Percentiles rank a stretch among this genome's conserved stretches.
Evolutionary conservation across 2,329 filamentous ascomycete genomes (phyloP).

Genomic region (Taxawa tesnikishii): DNA sequence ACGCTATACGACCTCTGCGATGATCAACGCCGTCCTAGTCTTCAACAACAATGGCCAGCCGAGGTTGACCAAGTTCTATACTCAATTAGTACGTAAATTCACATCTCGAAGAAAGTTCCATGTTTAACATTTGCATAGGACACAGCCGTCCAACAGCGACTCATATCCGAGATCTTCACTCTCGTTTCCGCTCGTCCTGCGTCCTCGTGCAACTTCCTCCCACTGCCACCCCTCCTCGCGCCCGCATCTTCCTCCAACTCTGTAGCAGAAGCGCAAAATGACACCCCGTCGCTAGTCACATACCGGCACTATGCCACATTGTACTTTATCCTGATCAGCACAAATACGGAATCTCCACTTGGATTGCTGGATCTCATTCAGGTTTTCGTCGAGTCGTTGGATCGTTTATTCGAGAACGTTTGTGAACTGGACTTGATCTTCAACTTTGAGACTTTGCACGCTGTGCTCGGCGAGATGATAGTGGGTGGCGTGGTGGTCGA

Average conservation of each 20-base stretch:
- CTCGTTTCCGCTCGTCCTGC: slow-evolving; percentile 83
- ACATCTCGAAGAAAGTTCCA: slow-evolving; percentile 1
- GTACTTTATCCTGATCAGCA: slow-evolving; percentile 97
- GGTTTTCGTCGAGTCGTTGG: slow-evolving; percentile 92
- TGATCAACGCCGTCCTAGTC: slow-evolving; percentile 98
- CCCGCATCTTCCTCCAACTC: slow-evolving; percentile 8
- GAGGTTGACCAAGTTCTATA: slow-evolving; percentile 92
- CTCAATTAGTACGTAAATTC: slow-evolving; percentile 57
- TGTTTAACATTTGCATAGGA: slow-evolving; percentile 45
- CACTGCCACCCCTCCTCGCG: slow-evolving; percentile 30
- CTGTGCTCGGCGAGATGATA: slow-evolving; percentile 84
- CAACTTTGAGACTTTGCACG: slow-evolving; percentile 95
- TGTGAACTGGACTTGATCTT: slow-evolving; percentile 98
- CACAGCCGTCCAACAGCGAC: slow-evolving; percentile 89
- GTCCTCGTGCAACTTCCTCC: slow-evolving; percentile 96
- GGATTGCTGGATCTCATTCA: slow-evolving; percentile 94
- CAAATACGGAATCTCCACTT: slow-evolving; percentile 88
- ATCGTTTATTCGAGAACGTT: slow-evolving; percentile 93
- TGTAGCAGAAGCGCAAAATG: slow-evolving; percentile 55
- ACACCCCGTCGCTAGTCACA: slow-evolving; percentile 87
- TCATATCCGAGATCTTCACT: slow-evolving; percentile 94
- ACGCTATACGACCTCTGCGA: slow-evolving; percentile 33
- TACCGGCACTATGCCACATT: slow-evolving; percentile 98
- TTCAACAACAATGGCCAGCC: slow-evolving; percentile 98
- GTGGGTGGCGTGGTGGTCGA: slow-evolving; percentile 91